Evolutionary conservation across 495 filamentous ascomycete species (phyloP).

Genomic region (Penicillium cinerascens): DNA sequence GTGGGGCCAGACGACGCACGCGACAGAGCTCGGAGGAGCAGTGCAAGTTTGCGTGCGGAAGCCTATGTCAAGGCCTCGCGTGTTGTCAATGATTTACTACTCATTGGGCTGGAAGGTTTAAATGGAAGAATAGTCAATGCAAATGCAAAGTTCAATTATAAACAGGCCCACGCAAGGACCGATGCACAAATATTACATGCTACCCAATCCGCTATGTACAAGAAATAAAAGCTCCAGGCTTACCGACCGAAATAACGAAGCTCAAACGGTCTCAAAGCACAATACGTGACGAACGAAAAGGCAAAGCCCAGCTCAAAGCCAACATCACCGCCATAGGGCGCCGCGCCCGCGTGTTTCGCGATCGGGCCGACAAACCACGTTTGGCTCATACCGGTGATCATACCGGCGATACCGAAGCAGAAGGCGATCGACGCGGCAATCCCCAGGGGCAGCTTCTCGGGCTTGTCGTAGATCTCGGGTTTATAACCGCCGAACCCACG

Average conservation of each 20-base stretch:
- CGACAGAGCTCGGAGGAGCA: conserved; percentile 1
- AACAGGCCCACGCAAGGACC: background rate
- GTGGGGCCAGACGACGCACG: background rate
- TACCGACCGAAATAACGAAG: conserved; percentile 36
- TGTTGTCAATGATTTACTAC: too few relatives aligned
- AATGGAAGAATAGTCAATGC: background rate
- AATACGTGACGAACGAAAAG: conserved; percentile 33
- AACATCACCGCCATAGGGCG: conserved; percentile 63
- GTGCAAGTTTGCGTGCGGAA: conserved; percentile 10
- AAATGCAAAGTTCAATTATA: conserved; percentile 1
- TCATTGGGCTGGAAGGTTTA: too few relatives aligned
- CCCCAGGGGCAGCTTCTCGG: conserved; percentile 62
- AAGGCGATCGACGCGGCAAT: conserved; percentile 67
- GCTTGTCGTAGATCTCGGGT: conserved; percentile 58
- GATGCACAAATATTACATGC: conserved; percentile 1
- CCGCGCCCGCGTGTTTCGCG: conserved; percentile 56
- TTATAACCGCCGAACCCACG: conserved; percentile 61
- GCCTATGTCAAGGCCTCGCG: conserved; percentile 9
- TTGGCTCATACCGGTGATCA: conserved; percentile 75
- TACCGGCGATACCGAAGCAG: conserved; percentile 65
- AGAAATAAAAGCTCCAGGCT: background rate
- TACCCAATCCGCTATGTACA: background rate
- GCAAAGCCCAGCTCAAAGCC: conserved; percentile 66
- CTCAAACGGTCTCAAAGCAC: conserved; percentile 34
- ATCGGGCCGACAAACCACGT: conserved; percentile 73